Evolutionary conservation across 83 land plant genomes (phyloP), one percentile per base, ranked within the genome.

Genomic region (Diphasiastrum complanatum): DNA sequence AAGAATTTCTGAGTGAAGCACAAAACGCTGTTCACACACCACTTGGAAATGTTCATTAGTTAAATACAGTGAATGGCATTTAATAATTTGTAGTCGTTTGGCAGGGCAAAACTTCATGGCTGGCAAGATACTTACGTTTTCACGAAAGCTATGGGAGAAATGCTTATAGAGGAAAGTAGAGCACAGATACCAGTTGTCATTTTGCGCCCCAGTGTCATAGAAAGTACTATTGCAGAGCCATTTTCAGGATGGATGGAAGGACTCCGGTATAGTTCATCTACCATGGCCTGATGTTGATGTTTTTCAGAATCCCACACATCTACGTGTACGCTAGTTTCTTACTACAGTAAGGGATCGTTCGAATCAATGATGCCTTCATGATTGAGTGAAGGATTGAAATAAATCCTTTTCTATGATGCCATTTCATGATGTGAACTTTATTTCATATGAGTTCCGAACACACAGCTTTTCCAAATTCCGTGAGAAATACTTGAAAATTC

Each of bases 161-260:
- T 91, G 93, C 26, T 86, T 55, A 56, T 91, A 5, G 67, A 77
- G 25, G 56, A 65, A 24, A 68, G 40, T 61, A 68, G 86, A 33
- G 86, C 79, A 14, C 81, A 84, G 11, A 41, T 91, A 35, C 97
- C 97, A 5, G 81, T 82, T 41, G 93, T 80, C 31, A 71, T 85
- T 26, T 61, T 91, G 14, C 67, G 97, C 20, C 89, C 93, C 5
- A 90, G 87, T 64, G 83, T 86, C 8, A 78, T 90, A 47, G 92
- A 90, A 65, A 84, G 96, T 75, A 86, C 96, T 23, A 77, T 43
- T 61, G 70, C 66, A 10, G 87, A 89, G 16, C 96, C 96, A 33
- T 89, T 85, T 54, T 81, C 91, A 6, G 96, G 96, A 10, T 89
- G 96, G 96, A 89, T 89, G 85, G 96, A 89, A 77, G 96, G 96